These are phyloP conservation scores for Protea cynaroides DNA, from an alignment of 164 flowering plant genomes.

Conservation along the genomic window DNA sequence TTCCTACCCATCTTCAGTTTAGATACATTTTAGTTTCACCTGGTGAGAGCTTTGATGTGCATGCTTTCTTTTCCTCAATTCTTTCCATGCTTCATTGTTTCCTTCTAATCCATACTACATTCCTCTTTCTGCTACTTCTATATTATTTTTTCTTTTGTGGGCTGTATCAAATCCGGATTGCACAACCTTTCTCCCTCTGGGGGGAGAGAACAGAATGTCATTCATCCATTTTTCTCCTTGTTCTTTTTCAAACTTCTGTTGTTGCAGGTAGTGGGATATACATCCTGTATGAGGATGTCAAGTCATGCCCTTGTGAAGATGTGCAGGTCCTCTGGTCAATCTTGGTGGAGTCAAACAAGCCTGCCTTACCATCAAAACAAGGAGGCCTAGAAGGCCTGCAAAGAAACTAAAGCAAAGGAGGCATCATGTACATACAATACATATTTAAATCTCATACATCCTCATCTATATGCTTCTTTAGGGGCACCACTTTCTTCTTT, in stretches of 20 bases:
- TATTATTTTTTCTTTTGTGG: background rate
- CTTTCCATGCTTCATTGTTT: background rate
- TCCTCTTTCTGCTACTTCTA: background rate
- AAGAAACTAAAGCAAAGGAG: no score
- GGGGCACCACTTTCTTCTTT: no score
- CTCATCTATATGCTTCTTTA: no score
- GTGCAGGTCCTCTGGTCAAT: conserved; percentile 45
- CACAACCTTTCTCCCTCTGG: no score
- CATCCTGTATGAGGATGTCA: conserved; percentile 41
- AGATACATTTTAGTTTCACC: background rate
- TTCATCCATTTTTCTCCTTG: no score
- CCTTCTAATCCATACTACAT: background rate
- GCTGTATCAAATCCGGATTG: background rate
- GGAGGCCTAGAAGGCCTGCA: background rate
- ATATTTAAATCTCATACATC: no score
- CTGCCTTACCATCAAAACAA: conserved; percentile 10
- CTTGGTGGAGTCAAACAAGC: conserved; percentile 23
- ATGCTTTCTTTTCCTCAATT: background rate
- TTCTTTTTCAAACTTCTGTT: no score
- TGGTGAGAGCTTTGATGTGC: background rate
- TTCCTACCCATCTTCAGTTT: background rate
- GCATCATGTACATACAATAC: no score
- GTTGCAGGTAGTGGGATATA: conserved; percentile 35
- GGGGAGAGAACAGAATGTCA: no score
- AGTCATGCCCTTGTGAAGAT: conserved; percentile 41